Evolutionary conservation across 1,284 basidiomycete species (phyloP), one percentile per base, ranked within the genome.

Genomic region (Rhodotorula sp.): DNA sequence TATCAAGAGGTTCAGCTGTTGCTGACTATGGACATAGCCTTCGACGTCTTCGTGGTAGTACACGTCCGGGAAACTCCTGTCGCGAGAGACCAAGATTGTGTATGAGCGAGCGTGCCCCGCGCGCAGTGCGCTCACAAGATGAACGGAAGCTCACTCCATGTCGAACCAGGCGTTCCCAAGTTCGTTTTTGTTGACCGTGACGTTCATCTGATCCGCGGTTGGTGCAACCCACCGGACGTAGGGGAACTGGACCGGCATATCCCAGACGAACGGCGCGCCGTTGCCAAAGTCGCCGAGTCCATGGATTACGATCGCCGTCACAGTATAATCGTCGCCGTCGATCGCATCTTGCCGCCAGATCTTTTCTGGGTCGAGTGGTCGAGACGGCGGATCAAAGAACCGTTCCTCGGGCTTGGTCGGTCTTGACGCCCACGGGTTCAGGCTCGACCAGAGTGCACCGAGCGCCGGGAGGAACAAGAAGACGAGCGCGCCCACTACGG

Each of bases 161-260:
- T 72, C 60, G 61, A 72, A 75, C 73, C 73, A 75, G 0, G 61
- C 73, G 3, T 52, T 38, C 0, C 61, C 65, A 2, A 21, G 21
- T 15, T 60, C 58, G 23, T 58, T 49, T 6, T 61, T 26, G 7
- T 64, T 50, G 26, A 70, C 66, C 0, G 70, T 72, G 3, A 72
- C 62, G 56, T 72, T 68, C 14, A 72, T 38, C 38, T 49, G 31
- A 45, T 69, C 65, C 0, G 70, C 68, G 3, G 71, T 59, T 2
- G 73, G 73, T 1, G 68, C 52, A 1, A 75, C 64, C 73, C 73
- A 75, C n/a, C 57, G 60, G 19, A 75, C 66, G 18, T 62, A 72
- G 5, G 70, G 70, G 43, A 62, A 69, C 15, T 31, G 21, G 12
- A 19, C 18, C 0, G 61, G 56, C 16, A 75, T 54, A 19, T 31